phyloP scores from a whole-genome alignment of 768 basidiomycete species.

The Basidioascus undulatus region DNA sequence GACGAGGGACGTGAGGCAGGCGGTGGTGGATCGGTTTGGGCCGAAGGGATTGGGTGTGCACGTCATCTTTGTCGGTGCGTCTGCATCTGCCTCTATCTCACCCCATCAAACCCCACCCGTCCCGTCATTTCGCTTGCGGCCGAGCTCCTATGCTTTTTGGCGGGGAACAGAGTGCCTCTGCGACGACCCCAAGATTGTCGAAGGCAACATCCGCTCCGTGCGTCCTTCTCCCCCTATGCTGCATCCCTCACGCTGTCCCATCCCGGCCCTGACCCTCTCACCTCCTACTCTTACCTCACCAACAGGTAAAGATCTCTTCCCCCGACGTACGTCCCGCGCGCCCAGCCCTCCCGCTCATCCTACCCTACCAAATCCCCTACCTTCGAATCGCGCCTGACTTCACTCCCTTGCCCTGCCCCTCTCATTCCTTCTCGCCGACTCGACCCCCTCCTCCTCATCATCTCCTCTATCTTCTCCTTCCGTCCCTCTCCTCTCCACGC shows the following conservation, averaged over 20 bases:
- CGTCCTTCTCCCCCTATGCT: no score
- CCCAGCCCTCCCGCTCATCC: no score
- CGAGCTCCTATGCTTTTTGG: neutral
- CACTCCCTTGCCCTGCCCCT: neutral
- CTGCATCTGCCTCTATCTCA: conserved; percentile 2
- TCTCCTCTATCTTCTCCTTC: neutral
- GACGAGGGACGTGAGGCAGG: conserved; percentile 36
- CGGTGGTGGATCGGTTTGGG: conserved; percentile 63
- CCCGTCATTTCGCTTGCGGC: neutral
- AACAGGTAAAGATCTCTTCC: conserved; percentile 74
- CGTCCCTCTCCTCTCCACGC: neutral
- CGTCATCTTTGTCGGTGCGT: conserved; percentile 67
- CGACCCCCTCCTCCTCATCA: neutral
- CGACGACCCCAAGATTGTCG: conserved; percentile 75
- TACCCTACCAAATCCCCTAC: neutral
- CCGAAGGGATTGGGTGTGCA: conserved; percentile 66
- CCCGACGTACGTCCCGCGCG: conserved; percentile 78
- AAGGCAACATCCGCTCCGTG: conserved; percentile 36
- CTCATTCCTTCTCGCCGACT: no score
- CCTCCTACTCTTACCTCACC: neutral
- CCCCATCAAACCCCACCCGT: neutral
- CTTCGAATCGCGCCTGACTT: neutral
- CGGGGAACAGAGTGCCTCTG: conserved; percentile 54
- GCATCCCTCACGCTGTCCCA: no score
- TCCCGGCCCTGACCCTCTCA: neutral